Evolutionary conservation across 371 early-diverging fungal genomes (phyloP), one percentile per base, ranked within the genome.

Genomic region (Mortierella sp.): DNA sequence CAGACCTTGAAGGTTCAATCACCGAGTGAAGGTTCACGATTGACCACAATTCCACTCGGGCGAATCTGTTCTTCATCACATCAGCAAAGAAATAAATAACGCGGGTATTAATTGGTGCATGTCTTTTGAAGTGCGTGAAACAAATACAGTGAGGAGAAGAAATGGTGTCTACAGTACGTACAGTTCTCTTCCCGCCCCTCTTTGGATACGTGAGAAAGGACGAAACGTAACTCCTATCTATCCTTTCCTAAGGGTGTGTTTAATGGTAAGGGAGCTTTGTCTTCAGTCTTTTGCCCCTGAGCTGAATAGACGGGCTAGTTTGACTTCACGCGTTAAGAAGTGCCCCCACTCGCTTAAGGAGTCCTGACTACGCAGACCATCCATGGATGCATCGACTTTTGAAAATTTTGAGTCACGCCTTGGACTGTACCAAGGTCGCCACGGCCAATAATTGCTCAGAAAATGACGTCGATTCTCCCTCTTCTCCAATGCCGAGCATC

Each of bases 261-360:
- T 11, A 22, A 50, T 24, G 50, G 50, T 24, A 2, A 10, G 1
- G 22, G 24, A 22, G 22, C n/a, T 22, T 48, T 48, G 22, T 50
- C n/a, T n/a, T n/a, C 16, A 16, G 6, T 61, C 16, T 34, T 8
- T 31, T 10, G 39, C 58, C 58, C 58, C 58, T 58, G 22, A 58
- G 19, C 4, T 2, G 22, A 34, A 16, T 29, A 34, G 16, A 22
- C 7, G 37, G 3, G 31, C 13, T 6, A 6, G 26, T 26, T 55
- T 10, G 6, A 9, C 0, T 14, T 58, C 58, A 34, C 61, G 61
- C 61, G 61, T 61, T 37, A 22, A 34, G 22, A 10, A 55, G 61
- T 37, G 39, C 61, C 61, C 61, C 8, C 22, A 34, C 37, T 34
- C 34, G 9, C 61, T 61, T 61, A 61, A 61, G 61, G 61, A 61